phyloP scores from a whole-genome alignment of 2,329 filamentous ascomycete species.

The Fusarium sp. region DNA sequence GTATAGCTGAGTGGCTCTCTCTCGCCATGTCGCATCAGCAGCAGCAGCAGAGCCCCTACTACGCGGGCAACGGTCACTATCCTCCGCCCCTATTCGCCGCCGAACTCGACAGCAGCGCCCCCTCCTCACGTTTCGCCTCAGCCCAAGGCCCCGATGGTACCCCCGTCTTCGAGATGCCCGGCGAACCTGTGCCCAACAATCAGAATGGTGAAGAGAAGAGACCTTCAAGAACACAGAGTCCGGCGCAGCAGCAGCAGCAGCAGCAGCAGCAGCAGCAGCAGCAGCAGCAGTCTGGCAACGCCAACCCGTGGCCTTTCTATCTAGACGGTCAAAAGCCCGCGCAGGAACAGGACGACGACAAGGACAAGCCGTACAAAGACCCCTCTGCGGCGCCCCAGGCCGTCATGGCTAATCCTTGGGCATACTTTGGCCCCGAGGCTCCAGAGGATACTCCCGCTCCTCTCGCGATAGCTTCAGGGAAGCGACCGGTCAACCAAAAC shows the following conservation, averaged over 20 bases:
- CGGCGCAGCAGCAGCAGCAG: background rate
- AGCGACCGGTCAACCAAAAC: constrained; percentile 3
- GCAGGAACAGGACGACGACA: constrained; percentile 9
- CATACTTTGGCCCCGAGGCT: constrained; percentile 45
- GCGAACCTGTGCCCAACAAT: constrained; percentile 33
- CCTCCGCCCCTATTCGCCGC: constrained; percentile 43
- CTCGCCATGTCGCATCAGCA: constrained; percentile 24
- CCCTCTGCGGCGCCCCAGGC: background rate
- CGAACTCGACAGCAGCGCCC: constrained; percentile 44
- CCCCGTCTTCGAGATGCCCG: constrained; percentile 47
- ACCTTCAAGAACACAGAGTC: constrained; percentile 4
- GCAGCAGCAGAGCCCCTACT: constrained; percentile 8
- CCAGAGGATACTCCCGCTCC: constrained; percentile 5
- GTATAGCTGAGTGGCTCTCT: background rate
- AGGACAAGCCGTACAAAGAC: constrained; percentile 17
- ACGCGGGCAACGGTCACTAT: constrained; percentile 20
- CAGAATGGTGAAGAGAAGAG: constrained; percentile 4
- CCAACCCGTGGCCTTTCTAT: constrained; percentile 47
- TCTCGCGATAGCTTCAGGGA: background rate
- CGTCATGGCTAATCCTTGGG: constrained; percentile 47
- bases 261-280: too few species aligned
- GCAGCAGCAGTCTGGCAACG: constrained; percentile 10
- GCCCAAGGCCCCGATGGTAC: constrained; percentile 32
- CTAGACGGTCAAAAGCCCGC: constrained; percentile 34
- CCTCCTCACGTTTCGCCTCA: background rate